These are phyloP conservation scores for Scheffersomyces titani DNA, from an alignment of 1,139 yeast species.

Conservation along the genomic window DNA sequence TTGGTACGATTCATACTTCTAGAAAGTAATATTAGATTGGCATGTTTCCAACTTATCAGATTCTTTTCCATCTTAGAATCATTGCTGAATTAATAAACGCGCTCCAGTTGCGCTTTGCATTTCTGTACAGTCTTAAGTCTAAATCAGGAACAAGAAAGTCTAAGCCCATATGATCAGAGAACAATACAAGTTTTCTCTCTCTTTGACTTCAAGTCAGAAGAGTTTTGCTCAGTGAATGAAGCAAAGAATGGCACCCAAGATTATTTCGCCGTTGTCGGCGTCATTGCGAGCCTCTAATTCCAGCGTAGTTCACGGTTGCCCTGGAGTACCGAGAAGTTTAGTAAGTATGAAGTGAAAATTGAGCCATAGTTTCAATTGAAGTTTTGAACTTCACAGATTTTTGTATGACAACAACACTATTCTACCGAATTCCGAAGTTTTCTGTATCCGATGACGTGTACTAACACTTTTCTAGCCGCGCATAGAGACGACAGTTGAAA, in stretches of 20 bases:
- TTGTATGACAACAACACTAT: neutral
- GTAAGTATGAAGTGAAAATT: slow-evolving; percentile 29
- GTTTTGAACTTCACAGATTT: neutral
- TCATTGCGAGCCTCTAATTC: slow-evolving; percentile 48
- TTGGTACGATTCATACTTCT: neutral
- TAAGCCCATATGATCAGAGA: neutral
- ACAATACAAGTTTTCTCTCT: neutral
- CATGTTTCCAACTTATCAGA: neutral
- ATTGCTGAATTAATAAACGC: neutral
- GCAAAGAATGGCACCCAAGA: slow-evolving; percentile 14
- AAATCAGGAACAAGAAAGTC: neutral
- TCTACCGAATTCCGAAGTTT: slow-evolving; percentile 2
- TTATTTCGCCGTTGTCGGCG: slow-evolving; percentile 31
- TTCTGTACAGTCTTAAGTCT: neutral
- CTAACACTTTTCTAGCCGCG: slow-evolving; percentile 28
- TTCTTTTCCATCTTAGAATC: neutral
- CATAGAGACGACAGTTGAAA: slow-evolving; percentile 43
- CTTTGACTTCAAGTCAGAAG: neutral
- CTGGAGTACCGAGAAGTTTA: slow-evolving; percentile 62
- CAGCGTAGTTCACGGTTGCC: slow-evolving; percentile 58
- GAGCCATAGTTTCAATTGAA: neutral
- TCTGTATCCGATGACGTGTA: neutral
- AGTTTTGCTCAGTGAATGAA: neutral
- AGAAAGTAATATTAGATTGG: neutral
- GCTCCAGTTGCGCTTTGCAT: neutral